Base-by-base conservation (phyloP, 108 stramenopile species). In the Cyclotella atomus region DNA sequence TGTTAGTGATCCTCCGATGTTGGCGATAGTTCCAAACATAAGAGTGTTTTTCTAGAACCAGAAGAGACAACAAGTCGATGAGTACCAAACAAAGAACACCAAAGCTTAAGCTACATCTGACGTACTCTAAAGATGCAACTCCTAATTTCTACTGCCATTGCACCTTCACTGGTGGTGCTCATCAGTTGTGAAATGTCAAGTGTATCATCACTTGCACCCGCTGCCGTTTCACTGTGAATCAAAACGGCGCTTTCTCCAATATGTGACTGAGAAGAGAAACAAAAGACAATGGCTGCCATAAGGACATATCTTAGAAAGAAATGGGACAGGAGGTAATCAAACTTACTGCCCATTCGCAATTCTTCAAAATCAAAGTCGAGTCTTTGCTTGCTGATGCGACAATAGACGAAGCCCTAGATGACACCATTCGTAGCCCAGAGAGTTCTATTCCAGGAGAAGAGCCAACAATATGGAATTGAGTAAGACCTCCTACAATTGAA, bases 291-390 rank as follows among this genome's bases (percentile, higher is more conserved):
- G 24, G 29, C 24, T 14, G 3, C 29, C 25, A 23, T 61, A 35
- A 38, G 10, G 17, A n/a, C 10, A 47, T 0, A 49, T 47, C 36
- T 9, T 30, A 30, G 2, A 29, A 47, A 49, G 43, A 6, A 24
- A 20, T 32, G 35, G 4, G 30, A 54, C 24, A 8, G 5, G 10
- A 56, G 10, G 7, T 9, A 43, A 57, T 6, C 41, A 8, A 57
- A 44, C 68, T 70, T 21, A 70, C 61, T 19, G 44, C 24, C 73
- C 73, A 81, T 59, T 65, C 80, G 61, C 80, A 81, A 47, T 75
- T 62, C 4, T 52, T 74, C 7, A 81, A 32, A 32, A 55, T 61
- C 27, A 81, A 46, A 4, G 65, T 66, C 14, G 80, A 49, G 16
- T 59, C 80, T n/a, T 61, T 63, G 3, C 59, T 29, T 47, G 67